These are phyloP conservation scores for Blastobotrys peoriensis DNA, from an alignment of 805 yeast species.

Conservation along the genomic window DNA sequence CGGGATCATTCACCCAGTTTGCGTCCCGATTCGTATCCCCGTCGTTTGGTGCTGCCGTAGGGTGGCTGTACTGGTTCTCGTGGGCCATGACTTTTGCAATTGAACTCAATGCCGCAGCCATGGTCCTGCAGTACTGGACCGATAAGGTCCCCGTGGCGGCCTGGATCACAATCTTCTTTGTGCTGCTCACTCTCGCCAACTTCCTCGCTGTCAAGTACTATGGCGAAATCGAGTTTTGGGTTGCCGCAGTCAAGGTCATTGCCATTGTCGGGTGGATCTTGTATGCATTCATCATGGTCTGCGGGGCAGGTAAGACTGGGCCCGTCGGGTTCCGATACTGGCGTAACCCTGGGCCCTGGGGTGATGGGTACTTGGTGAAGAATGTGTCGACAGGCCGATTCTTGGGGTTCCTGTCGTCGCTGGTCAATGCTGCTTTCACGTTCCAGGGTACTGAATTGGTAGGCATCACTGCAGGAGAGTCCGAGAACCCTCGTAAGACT, in stretches of 20 bases:
- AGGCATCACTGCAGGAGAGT: conserved; percentile 81
- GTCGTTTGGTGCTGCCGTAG: conserved; percentile 67
- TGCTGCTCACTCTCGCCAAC: conserved; percentile 57
- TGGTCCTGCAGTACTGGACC: conserved; percentile 77
- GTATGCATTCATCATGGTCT: conserved; percentile 77
- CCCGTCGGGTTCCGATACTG: conserved; percentile 55
- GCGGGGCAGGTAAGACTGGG: conserved; percentile 74
- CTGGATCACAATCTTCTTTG: conserved; percentile 59
- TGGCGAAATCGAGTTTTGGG: conserved; percentile 80
- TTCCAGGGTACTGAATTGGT: conserved; percentile 85
- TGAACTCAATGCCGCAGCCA: conserved; percentile 74
- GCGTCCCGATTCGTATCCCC: conserved; percentile 73
- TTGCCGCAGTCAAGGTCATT: conserved; percentile 65
- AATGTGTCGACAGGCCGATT: conserved; percentile 55
- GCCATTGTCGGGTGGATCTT: conserved; percentile 69
- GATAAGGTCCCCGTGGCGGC: conserved; percentile 69
- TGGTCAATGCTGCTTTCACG: conserved; percentile 68
- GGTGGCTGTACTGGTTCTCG: conserved; percentile 75
- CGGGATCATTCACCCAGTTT: conserved; percentile 69
- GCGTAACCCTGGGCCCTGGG: conserved; percentile 51
- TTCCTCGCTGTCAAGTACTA: conserved; percentile 66
- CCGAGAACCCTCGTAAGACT: conserved; percentile 60
- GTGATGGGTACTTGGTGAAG: conserved; percentile 39
- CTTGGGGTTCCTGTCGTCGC: conserved; percentile 64
- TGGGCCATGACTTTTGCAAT: conserved; percentile 76